Base-by-base conservation (phyloP, 805 yeast species). In the Maudiozyma barnettii region DNA sequence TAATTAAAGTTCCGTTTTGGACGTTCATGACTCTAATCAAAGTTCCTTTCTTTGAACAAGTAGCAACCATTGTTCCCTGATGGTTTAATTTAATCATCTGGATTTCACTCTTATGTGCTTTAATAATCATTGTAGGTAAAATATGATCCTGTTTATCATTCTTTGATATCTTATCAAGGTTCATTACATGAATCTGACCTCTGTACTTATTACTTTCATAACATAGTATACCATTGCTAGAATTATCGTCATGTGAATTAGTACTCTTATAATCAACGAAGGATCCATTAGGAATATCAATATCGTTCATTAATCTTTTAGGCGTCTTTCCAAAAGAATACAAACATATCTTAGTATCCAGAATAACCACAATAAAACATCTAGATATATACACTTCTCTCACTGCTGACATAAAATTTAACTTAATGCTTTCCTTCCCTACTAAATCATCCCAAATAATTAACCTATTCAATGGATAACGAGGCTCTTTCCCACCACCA, bases 361-460 rank as follows among this genome's bases (percentile, higher is more conserved):
- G 69, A 0, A 86, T 84, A 3, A 84, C 88, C 4, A 90, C 76
- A 3, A 91, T 82, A 47, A 88, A 70, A 12, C 82, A 77, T 47
- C 96, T 72, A 10, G 95, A 84, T 37, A 91, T 65, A 37, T 82
- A 73, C 9, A 87, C 88, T 52, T 83, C 80, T 42, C 84, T 68
- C 4, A 91, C 82, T 0, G 91, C 85, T 41, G 81, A 77, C 71
- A 76, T 74, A 60, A 90, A 88, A 61, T 86, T 93, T 49, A 93
- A 66, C 35, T 76, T 75, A 18, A 87, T 70, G 4, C 90, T 83
- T 26, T 81, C 81, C 54, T 80, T 81, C 52, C 82, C 76, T 64
- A 86, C 85, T 50, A 86, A 65, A 62, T 91, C 98, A 65, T 91
- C 97, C 96, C 96, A 93, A 16, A 91, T 81, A 33, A 88, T 75